Evolutionary conservation across 768 basidiomycete genomes (phyloP).

Genomic region (Psilocybe sp.): DNA sequence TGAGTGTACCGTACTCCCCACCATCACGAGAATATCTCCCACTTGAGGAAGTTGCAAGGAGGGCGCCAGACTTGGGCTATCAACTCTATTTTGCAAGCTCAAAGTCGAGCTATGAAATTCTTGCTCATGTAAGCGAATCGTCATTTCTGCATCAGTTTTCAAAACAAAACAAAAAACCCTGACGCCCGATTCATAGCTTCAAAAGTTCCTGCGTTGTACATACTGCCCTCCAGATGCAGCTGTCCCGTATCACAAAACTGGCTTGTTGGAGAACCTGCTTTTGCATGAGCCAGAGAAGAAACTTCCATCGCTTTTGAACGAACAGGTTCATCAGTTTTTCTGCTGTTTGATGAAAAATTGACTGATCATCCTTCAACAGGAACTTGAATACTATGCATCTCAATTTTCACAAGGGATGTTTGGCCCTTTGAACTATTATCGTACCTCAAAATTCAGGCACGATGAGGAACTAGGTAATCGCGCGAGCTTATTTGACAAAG

Average conservation of each 20-base stretch:
- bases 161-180: neutral
- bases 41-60: slow-evolving; percentile 47
- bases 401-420: slow-evolving; percentile 53
- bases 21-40: slow-evolving; percentile 48
- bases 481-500: neutral
- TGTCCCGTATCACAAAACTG: slow-evolving; percentile 18
- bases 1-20: slow-evolving; percentile 68
- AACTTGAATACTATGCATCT: slow-evolving; percentile 49
- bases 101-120: slow-evolving; percentile 51
- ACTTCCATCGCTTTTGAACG: slow-evolving; percentile 21
- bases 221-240: slow-evolving; percentile 19
- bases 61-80: slow-evolving; percentile 60
- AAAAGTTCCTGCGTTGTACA: slow-evolving; percentile 30
- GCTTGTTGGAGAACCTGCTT: slow-evolving; percentile 26
- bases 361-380: slow-evolving; percentile 32
- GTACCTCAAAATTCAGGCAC: slow-evolving; percentile 56
- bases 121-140: slow-evolving; percentile 44
- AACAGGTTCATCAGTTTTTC: slow-evolving; percentile 17
- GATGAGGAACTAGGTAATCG: slow-evolving; percentile 57
- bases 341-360: neutral
- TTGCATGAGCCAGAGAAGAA: slow-evolving; percentile 9
- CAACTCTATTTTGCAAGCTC: slow-evolving; percentile 63
- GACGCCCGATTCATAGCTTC: slow-evolving; percentile 26
- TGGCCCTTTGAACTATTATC: slow-evolving; percentile 78
- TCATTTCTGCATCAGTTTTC: neutral